Evolutionary conservation across 208 protist species (phyloP).

Genomic region (Acanthamoeba rhysodes): DNA sequence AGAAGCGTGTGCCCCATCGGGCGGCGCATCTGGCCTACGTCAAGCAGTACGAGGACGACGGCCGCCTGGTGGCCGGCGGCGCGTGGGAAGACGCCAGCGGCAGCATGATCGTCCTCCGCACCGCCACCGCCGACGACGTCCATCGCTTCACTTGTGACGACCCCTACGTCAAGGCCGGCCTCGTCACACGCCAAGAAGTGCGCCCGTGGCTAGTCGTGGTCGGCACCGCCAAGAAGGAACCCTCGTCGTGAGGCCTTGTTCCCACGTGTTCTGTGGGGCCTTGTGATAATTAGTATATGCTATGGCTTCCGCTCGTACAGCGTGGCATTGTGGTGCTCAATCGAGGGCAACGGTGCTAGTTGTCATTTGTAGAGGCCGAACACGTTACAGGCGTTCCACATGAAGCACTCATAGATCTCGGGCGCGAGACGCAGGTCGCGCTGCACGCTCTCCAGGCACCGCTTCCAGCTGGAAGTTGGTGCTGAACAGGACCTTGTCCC

Average conservation of each 20-base stretch:
- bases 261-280: no score
- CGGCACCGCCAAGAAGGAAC: conserved; percentile 49
- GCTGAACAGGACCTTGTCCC: conserved; percentile 67
- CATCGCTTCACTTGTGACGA: not conserved
- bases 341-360: no score
- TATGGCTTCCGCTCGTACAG: no score
- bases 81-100: conserved; percentile 59
- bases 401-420: conserved; percentile 65
- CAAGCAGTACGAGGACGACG: not conserved
- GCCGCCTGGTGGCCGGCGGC: conserved; percentile 2
- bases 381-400: conserved; percentile 61
- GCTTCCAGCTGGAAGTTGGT: conserved; percentile 75
- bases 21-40: conserved; percentile 41
- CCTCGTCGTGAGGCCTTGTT: no score
- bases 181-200: conserved; percentile 45
- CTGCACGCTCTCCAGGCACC: conserved; percentile 59
- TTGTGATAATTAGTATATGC: no score
- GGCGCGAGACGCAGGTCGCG: not conserved
- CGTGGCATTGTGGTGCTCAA: no score
- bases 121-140: conserved; percentile 1
- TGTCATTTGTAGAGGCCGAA: conserved; percentile 17
- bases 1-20: not conserved
- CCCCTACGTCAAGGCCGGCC: conserved; percentile 34
- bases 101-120: conserved; percentile 23
- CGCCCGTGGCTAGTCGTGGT: conserved; percentile 44